Evolutionary conservation across 768 basidiomycete genomes (phyloP).

Genomic region (Tubosaeta brunneosetosa): DNA sequence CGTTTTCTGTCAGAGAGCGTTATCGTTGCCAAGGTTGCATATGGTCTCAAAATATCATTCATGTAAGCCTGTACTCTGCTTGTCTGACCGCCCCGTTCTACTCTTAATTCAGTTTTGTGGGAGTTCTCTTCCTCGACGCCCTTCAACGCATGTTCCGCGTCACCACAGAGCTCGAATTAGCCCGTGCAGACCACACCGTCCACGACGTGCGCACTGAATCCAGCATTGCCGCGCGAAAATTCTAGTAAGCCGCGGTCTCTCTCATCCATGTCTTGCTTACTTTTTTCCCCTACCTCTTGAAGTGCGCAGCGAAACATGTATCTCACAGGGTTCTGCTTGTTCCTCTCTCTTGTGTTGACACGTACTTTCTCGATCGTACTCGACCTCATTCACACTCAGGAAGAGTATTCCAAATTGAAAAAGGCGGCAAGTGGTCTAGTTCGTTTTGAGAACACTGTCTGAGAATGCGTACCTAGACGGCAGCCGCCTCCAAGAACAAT

Average conservation of each 20-base stretch:
- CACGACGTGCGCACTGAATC: slow-evolving; percentile 75
- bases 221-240: slow-evolving; percentile 87
- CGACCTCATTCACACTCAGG: slow-evolving; percentile 87
- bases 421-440: slow-evolving; percentile 35
- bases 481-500: slow-evolving; percentile 29
- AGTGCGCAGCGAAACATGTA: slow-evolving; percentile 90
- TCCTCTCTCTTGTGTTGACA: slow-evolving; percentile 92
- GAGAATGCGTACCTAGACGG: slow-evolving; percentile 25
- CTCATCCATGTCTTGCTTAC: neutral
- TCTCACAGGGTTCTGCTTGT: slow-evolving; percentile 88
- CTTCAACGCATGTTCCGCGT: slow-evolving; percentile 89
- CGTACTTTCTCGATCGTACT: slow-evolving; percentile 90
- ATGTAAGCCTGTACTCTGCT: slow-evolving; percentile 51
- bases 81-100: neutral
- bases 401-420: slow-evolving; percentile 82
- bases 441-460: neutral
- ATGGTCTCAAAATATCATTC: slow-evolving; percentile 91
- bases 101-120: slow-evolving; percentile 58
- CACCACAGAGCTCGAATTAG: slow-evolving; percentile 63
- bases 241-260: slow-evolving; percentile 58
- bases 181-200: slow-evolving; percentile 50
- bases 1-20: slow-evolving; percentile 64
- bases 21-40: slow-evolving; percentile 79
- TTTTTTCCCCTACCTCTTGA: neutral
- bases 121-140: slow-evolving; percentile 84